These are phyloP conservation scores for Aciculosporium take DNA, from an alignment of 2,329 filamentous ascomycete species.

Conservation along the genomic window DNA sequence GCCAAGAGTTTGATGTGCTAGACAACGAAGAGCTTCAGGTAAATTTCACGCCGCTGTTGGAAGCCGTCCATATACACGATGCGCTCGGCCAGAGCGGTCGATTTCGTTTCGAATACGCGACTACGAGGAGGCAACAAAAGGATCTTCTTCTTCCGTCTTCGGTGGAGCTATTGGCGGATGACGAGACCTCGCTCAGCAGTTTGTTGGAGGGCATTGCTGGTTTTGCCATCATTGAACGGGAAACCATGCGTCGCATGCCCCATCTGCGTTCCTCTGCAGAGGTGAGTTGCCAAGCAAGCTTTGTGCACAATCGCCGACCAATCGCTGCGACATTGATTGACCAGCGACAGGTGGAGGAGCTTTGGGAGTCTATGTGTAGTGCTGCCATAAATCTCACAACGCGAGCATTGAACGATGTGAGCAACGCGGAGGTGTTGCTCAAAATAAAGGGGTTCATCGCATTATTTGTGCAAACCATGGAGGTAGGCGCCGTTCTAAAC, in stretches of 20 bases:
- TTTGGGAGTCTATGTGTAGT: slow-evolving; percentile 97
- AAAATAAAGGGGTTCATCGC: slow-evolving; percentile 90
- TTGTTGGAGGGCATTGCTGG: slow-evolving; percentile 87
- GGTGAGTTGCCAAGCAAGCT: slow-evolving; percentile 33
- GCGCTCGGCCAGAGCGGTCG: slow-evolving; percentile 84
- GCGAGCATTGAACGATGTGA: slow-evolving; percentile 63
- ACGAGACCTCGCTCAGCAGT: slow-evolving; percentile 75
- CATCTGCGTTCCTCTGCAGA: slow-evolving; percentile 72
- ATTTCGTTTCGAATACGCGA: slow-evolving; percentile 83
- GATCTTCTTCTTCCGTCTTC: slow-evolving; percentile 70
- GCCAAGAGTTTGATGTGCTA: slow-evolving; percentile 86
- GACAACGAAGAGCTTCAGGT: slow-evolving; percentile 93
- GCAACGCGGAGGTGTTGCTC: slow-evolving; percentile 77
- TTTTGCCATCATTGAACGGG: slow-evolving; percentile 91
- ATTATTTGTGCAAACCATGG: slow-evolving; percentile 96
- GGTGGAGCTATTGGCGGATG: slow-evolving; percentile 66
- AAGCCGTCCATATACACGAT: slow-evolving; percentile 92
- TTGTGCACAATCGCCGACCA: background rate
- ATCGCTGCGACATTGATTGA: background rate
- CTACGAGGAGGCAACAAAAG: slow-evolving; percentile 79
- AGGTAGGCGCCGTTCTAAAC: slow-evolving; percentile 46
- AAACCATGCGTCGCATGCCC: slow-evolving; percentile 75
- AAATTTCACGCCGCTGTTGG: slow-evolving; percentile 86
- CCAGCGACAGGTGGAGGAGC: slow-evolving; percentile 64
- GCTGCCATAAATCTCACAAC: slow-evolving; percentile 70